Percentiles rank a stretch among this genome's conserved stretches.
Conservation (phyloP, 768 basidiomycete genomes). For the Leccinum broughii region DNA sequence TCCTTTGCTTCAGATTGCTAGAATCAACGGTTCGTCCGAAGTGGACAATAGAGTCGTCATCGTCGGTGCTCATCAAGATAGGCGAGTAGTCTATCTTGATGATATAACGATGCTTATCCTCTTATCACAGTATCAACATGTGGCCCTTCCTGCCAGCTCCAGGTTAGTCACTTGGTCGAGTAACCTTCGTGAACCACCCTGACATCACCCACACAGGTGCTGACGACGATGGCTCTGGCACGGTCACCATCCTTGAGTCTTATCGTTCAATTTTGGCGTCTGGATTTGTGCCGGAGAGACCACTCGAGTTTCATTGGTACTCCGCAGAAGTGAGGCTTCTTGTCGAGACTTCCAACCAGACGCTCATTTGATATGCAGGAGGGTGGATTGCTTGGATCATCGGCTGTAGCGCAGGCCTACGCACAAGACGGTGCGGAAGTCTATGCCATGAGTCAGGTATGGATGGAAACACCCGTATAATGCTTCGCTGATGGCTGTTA, state of each 20-base stretch:
- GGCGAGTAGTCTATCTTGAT: conserved; percentile 38
- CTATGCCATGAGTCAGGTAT: conserved; percentile 37
- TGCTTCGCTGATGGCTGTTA: conserved; percentile 39
- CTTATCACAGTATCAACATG: conserved; percentile 56
- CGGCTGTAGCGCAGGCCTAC: conserved; percentile 83
- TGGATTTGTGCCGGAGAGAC: conserved; percentile 41
- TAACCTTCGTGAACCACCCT: not conserved
- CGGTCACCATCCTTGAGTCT: conserved; percentile 46
- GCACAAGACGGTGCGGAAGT: conserved; percentile 32
- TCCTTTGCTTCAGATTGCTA: conserved; percentile 54
- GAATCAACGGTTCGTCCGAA: conserved; percentile 70
- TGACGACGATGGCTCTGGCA: conserved; percentile 48
- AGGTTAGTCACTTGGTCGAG: conserved; percentile 41
- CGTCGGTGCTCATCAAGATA: conserved; percentile 83
- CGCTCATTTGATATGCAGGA: conserved; percentile 42
- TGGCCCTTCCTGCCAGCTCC: conserved; percentile 80
- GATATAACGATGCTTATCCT: conserved; percentile 3
- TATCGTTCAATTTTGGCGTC: conserved; percentile 43
- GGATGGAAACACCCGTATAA: not conserved
- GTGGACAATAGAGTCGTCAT: conserved; percentile 64
- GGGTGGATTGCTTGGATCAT: conserved; percentile 84
- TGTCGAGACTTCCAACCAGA: not conserved
- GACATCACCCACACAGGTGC: conserved; percentile 30
- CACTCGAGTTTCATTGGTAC: conserved; percentile 53
- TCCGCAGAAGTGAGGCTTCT: conserved; percentile 38